These are phyloP conservation scores for Scheffersomyces titani DNA, from an alignment of 1,139 yeast genomes.

Conservation along the genomic window DNA sequence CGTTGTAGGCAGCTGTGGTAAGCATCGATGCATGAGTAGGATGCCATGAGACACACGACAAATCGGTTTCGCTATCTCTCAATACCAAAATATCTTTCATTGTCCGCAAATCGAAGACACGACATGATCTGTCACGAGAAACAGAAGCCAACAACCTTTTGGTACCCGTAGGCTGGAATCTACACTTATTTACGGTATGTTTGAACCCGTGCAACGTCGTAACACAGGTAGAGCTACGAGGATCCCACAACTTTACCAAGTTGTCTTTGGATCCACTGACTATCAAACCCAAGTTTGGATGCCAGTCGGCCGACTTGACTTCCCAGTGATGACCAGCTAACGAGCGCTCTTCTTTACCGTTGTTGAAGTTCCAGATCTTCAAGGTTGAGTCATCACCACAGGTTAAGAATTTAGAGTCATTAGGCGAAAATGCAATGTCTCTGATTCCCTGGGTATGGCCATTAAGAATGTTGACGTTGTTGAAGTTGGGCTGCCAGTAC, in stretches of 20 bases:
- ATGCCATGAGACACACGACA: slow-evolving; percentile 89
- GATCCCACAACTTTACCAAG: slow-evolving; percentile 93
- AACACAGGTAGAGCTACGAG: slow-evolving; percentile 71
- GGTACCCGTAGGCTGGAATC: slow-evolving; percentile 75
- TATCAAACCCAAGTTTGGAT: slow-evolving; percentile 78
- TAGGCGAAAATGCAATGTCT: slow-evolving; percentile 87
- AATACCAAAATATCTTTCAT: slow-evolving; percentile 77
- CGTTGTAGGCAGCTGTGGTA: slow-evolving; percentile 88
- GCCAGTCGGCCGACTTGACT: slow-evolving; percentile 97
- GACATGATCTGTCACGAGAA: slow-evolving; percentile 83
- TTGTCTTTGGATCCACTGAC: slow-evolving; percentile 94
- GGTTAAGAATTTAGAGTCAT: slow-evolving; percentile 86
- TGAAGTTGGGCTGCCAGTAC: slow-evolving; percentile 98
- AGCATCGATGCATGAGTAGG: slow-evolving; percentile 81
- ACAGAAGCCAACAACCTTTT: slow-evolving; percentile 79
- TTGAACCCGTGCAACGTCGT: slow-evolving; percentile 89
- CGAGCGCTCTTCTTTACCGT: slow-evolving; percentile 79
- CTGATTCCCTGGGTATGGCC: slow-evolving; percentile 84
- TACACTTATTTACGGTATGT: slow-evolving; percentile 83
- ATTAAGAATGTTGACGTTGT: slow-evolving; percentile 83
- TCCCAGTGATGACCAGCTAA: slow-evolving; percentile 98
- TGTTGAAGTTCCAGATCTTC: slow-evolving; percentile 93
- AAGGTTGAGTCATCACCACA: slow-evolving; percentile 89
- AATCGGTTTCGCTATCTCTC: slow-evolving; percentile 81
- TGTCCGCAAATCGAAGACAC: slow-evolving; percentile 82